A percentile compares a stretch with the other conserved stretches of the same genome.
Evolutionary conservation across 139 green algal genomes (phyloP).

Genomic region (Nannochloris sp.): DNA sequence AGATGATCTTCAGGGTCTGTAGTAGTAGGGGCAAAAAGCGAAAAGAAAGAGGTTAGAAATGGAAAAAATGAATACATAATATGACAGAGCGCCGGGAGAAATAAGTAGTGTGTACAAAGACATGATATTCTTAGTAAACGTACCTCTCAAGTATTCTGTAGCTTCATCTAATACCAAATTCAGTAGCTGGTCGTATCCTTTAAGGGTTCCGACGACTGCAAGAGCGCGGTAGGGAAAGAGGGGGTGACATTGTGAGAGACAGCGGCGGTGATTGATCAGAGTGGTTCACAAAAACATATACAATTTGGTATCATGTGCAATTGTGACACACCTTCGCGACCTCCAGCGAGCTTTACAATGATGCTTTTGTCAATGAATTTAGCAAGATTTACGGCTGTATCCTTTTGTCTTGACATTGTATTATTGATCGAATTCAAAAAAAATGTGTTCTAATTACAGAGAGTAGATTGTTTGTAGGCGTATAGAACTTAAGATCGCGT

Average conservation of each 20-base stretch:
- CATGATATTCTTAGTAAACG: neutral
- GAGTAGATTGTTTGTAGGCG: too few relatives aligned
- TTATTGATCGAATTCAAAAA: neutral
- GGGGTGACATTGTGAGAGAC: neutral
- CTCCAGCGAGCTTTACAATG: constrained; percentile 87
- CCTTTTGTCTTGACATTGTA: constrained; percentile 56
- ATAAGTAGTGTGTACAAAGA: neutral
- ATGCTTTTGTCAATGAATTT: constrained; percentile 96
- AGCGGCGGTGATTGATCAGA: too few relatives aligned
- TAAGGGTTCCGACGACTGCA: constrained; percentile 73
- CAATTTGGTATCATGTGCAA: neutral
- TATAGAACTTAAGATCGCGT: too few relatives aligned
- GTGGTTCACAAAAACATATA: neutral
- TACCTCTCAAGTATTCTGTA: constrained; percentile 84
- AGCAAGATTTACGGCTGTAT: constrained; percentile 87
- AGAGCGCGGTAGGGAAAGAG: neutral
- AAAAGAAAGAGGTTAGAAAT: neutral
- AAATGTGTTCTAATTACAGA: neutral
- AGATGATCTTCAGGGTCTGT: constrained; percentile 82
- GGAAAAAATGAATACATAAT: neutral
- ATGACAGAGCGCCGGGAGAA: neutral
- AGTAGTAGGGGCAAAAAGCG: neutral
- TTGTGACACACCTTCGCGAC: constrained; percentile 67
- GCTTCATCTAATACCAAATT: constrained; percentile 97
- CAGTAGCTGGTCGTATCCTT: constrained; percentile 96